Percentiles rank a stretch among this genome's conserved stretches.
phyloP scores from a whole-genome alignment of 1,284 basidiomycete species.

The Phylloboletellus chloephorus region DNA sequence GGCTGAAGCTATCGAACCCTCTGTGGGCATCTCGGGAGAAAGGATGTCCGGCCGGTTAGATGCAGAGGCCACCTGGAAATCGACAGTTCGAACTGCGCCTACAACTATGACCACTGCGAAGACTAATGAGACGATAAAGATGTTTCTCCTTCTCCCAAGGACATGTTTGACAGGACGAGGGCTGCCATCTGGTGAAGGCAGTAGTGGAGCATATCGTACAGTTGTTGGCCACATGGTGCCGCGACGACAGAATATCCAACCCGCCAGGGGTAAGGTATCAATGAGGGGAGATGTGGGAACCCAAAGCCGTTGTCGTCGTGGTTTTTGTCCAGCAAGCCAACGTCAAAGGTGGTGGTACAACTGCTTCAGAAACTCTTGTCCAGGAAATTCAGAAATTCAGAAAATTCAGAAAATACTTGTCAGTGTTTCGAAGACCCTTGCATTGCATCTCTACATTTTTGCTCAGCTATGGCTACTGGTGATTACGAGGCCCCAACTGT shows the following conservation, averaged over 20 bases:
- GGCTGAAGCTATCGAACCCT: neutral
- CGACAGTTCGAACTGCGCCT: conserved; percentile 9
- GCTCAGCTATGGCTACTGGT: too few relatives aligned
- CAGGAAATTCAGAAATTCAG: neutral
- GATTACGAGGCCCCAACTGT: too few relatives aligned
- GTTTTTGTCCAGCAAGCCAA: neutral
- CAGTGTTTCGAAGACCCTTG: too few relatives aligned
- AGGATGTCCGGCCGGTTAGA: conserved; percentile 3
- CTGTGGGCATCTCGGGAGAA: conserved; percentile 4
- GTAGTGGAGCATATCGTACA: conserved; percentile 15
- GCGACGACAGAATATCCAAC: neutral
- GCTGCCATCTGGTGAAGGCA: conserved; percentile 7
- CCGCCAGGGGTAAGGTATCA: conserved; percentile 12
- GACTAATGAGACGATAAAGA: conserved; percentile 10
- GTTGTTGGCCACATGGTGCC: conserved; percentile 17
- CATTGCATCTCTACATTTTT: neutral
- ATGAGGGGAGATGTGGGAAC: neutral
- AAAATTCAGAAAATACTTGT: neutral
- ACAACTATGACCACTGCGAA: conserved; percentile 9
- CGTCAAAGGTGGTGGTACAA: neutral
- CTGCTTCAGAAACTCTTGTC: too few relatives aligned
- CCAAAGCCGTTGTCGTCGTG: neutral
- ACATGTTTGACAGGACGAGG: conserved; percentile 6
- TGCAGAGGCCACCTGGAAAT: conserved; percentile 7
- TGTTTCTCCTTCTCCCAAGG: conserved; percentile 8